Base-by-base conservation (phyloP, 1,284 basidiomycete genomes). In the Flammula alnicola region DNA sequence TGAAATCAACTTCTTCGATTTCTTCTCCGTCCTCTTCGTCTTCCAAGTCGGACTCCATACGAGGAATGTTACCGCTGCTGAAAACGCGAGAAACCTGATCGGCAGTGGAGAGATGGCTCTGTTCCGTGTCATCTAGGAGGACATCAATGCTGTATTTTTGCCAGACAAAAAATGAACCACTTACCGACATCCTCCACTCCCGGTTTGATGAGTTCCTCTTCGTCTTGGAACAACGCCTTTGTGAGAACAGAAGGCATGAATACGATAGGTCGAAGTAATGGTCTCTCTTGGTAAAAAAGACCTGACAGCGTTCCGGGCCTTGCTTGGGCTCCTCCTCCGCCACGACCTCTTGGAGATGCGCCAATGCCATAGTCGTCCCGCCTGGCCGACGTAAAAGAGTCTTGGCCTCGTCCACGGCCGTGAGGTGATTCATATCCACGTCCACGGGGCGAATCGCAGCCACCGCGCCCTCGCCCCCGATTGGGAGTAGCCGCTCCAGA, bases 1-100 rank as follows among this genome's bases (percentile, higher is more conserved):
- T 71, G 54, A 87, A 89, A 58, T 89, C 81, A 12, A 87, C 73
- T 62, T 86, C 85, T 64, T 82, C 78, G 3, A 87, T 62, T 9
- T 70, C 66, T 50, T 79, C 75, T 20, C 69, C 66, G 5, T 66
- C 67, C 6, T 64, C 68, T 8, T 69, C 69, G 4, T 63, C 62
- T 14, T 69, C 70, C 1, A 63, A 64, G 3, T 57, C 61, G 16
- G 63, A 58, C 5, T 59, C 49, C 26, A 64, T 60, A 6, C 66
- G 59, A 22, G 59, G 62, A 26, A 62, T 61, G 10, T 59, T 43
- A 50, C 58, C 55, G 9, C 68, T 74, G 45, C 75, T 77, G 68
- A 89, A 88, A 1, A 89, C 73, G 1, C 72, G 78, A 25, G 77
- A 66, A 14, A 89, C 78, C 6, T 71, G 74, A 14, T 84, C 78